Conservation (phyloP, 331 rosid species). For the Cydonia oblonga region DNA sequence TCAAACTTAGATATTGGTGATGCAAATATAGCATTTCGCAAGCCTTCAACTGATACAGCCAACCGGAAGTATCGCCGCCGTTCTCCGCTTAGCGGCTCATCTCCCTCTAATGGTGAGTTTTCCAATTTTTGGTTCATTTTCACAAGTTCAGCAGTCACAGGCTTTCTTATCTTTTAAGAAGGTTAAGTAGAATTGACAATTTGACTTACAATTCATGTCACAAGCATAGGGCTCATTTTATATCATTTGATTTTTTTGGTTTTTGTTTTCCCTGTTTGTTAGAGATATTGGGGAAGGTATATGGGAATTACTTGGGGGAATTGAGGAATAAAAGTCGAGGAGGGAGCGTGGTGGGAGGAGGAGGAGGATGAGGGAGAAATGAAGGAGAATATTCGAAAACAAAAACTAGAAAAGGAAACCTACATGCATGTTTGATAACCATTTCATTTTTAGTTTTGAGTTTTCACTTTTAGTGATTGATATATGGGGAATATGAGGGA, state of each 20-base stretch:
- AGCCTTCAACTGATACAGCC: slow-evolving; percentile 59
- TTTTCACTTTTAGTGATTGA: too few relatives aligned
- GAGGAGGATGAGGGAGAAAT: too few relatives aligned
- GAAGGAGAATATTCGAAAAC: too few relatives aligned
- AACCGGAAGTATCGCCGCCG: slow-evolving; percentile 67
- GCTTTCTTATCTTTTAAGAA: background rate
- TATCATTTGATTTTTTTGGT: background rate
- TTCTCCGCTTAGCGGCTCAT: slow-evolving; percentile 46
- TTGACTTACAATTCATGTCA: background rate
- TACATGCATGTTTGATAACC: too few relatives aligned
- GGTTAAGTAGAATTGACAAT: background rate
- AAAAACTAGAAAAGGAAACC: too few relatives aligned
- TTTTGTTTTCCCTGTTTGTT: too few relatives aligned
- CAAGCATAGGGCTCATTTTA: background rate
- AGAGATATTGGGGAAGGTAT: too few relatives aligned
- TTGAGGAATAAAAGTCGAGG: too few relatives aligned
- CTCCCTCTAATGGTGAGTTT: slow-evolving; percentile 67
- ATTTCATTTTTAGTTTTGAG: too few relatives aligned
- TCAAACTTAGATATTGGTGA: slow-evolving; percentile 26
- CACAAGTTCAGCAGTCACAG: background rate
- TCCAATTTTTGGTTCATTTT: slow-evolving; percentile 7
- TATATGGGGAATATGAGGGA: too few relatives aligned
- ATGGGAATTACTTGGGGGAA: too few relatives aligned
- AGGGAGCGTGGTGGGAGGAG: too few relatives aligned
- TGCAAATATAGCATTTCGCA: slow-evolving; percentile 55